Conservation (phyloP, 2,329 filamentous ascomycete genomes). For the Fusarium palustre region DNA sequence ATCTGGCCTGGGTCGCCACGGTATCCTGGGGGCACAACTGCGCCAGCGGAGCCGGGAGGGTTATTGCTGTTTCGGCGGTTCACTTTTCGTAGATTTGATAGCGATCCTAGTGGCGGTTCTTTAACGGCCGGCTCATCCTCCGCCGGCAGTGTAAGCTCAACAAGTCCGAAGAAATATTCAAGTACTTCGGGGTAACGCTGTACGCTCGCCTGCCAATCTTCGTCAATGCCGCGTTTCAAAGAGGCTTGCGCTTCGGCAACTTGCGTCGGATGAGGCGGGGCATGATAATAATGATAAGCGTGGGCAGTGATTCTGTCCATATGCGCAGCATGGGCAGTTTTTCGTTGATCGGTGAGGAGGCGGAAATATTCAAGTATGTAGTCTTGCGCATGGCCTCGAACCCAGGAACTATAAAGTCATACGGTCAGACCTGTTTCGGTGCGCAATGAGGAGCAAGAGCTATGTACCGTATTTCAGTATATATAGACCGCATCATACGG, state of each 20-base stretch:
- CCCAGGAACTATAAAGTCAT: constrained; percentile 64
- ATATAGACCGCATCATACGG: constrained; percentile 71
- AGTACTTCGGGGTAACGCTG: constrained; percentile 84
- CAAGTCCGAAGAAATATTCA: constrained; percentile 81
- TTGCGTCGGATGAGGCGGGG: constrained; percentile 69
- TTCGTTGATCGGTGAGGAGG: constrained; percentile 70
- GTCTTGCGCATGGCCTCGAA: constrained; percentile 73
- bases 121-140: constrained; percentile 71
- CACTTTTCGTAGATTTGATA: constrained; percentile 62
- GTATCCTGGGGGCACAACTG: constrained; percentile 44
- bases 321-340: constrained; percentile 66
- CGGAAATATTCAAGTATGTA: constrained; percentile 75
- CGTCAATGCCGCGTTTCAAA: constrained; percentile 79
- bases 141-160: constrained; percentile 72
- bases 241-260: constrained; percentile 72
- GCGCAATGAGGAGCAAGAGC: not conserved
- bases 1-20: constrained; percentile 44
- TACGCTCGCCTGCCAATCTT: constrained; percentile 81
- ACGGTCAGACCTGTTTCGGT: constrained; percentile 28
- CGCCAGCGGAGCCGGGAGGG: constrained; percentile 45
- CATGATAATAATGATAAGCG: constrained; percentile 68
- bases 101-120: constrained; percentile 69
- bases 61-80: constrained; percentile 56
- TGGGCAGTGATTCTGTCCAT: constrained; percentile 67
- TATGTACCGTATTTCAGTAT: constrained; percentile 71